Conservation (phyloP, 257 asterid species). For the Capsicum pubescens region DNA sequence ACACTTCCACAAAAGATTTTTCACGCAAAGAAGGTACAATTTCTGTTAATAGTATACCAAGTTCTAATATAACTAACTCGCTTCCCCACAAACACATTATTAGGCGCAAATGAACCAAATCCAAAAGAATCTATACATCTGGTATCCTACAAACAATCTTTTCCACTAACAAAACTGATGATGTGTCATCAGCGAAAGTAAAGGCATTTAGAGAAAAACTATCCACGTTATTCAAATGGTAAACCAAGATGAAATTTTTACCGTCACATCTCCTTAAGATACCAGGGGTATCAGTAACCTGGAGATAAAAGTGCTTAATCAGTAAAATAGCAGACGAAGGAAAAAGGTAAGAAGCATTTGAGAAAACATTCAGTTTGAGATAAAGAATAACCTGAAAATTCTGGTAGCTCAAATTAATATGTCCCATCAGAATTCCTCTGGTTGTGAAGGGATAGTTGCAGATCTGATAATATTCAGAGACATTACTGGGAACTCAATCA, state of each 20-base stretch:
- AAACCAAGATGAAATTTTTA: constrained; percentile 37
- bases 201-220: background rate
- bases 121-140: background rate
- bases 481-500: constrained; percentile 20
- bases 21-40: background rate
- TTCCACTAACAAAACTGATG: background rate
- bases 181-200: background rate
- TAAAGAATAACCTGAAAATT: constrained; percentile 54
- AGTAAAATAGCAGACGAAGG: constrained; percentile 26
- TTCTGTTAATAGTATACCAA: background rate
- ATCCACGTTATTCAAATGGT: background rate
- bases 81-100: background rate
- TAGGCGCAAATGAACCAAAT: background rate
- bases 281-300: constrained; percentile 99
- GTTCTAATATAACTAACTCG: constrained; percentile 2
- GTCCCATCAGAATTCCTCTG: constrained; percentile 97
- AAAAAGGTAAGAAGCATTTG: constrained; percentile 28
- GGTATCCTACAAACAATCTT: background rate
- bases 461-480: constrained; percentile 47
- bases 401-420: constrained; percentile 78
- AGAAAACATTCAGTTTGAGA: background rate
- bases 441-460: constrained; percentile 99
- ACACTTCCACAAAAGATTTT: background rate
- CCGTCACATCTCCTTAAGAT: constrained; percentile 83
- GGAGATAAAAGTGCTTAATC: constrained; percentile 36